Conservation (phyloP, 306 rosid genomes). For the Fragaria ananassa region DNA sequence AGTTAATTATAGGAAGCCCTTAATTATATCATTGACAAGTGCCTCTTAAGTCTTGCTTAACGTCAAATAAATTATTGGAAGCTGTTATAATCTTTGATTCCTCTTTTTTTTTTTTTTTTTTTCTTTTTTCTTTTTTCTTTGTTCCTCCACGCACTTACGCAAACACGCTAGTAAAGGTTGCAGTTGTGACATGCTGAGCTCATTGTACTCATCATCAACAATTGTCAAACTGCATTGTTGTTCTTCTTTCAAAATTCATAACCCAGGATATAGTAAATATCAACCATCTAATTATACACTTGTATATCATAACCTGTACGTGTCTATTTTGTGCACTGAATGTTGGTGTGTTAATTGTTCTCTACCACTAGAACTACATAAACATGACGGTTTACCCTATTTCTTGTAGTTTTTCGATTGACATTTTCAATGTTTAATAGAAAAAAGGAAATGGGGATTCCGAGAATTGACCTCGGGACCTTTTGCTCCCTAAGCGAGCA, state of each 20-base stretch:
- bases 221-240: conserved; percentile 24
- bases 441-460: conserved; percentile 20
- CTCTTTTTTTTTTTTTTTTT: background rate
- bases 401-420: background rate
- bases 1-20: background rate
- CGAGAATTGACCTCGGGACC: conserved; percentile 36
- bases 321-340: no score
- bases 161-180: conserved; percentile 25
- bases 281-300: background rate
- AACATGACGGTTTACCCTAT: background rate
- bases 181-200: conserved; percentile 30
- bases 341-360: background rate
- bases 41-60: background rate
- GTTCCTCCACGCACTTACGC: conserved; percentile 29
- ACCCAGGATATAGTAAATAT: conserved; percentile 26
- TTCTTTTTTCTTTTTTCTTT: background rate
- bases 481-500: conserved; percentile 36
- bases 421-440: background rate
- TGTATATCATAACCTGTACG: background rate
- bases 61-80: conserved; percentile 12
- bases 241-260: conserved; percentile 24
- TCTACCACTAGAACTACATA: background rate
- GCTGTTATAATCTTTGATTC: conserved; percentile 17
- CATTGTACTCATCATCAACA: conserved; percentile 24
- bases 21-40: conserved; percentile 15